Conservation (phyloP, 129 eudicot genomes). For the Flaveria trinervia region DNA sequence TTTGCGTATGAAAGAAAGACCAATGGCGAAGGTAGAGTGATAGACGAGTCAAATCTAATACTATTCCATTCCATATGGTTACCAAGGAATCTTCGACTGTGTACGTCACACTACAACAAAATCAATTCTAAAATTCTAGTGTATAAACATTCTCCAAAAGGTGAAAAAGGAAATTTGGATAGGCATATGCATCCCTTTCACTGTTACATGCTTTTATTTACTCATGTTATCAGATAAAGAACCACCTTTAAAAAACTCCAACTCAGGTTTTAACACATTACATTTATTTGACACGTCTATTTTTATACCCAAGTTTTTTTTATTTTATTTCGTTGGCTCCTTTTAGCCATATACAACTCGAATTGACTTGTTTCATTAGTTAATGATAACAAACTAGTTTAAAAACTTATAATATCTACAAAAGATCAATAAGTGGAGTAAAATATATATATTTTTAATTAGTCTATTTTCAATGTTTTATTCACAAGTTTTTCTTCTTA, state of each 20-base stretch:
- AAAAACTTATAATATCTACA: no score
- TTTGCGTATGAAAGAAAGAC: conserved; percentile 31
- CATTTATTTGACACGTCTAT: no score
- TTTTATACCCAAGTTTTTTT: no score
- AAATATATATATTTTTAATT: no score
- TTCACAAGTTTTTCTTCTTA: no score
- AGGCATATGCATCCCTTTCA: conserved; percentile 3
- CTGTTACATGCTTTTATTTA: neutral
- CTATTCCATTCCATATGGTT: conserved; percentile 6
- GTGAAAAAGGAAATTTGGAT: neutral
- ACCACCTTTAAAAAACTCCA: neutral
- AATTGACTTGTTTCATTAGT: no score
- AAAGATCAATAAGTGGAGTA: no score
- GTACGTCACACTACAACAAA: neutral
- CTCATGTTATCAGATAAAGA: neutral
- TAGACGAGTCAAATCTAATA: conserved; percentile 16
- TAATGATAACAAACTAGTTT: no score
- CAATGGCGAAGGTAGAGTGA: conserved; percentile 31
- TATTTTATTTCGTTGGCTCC: no score
- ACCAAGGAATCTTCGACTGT: conserved; percentile 23
- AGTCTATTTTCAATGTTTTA: no score
- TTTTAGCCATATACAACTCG: no score
- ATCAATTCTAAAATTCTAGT: neutral
- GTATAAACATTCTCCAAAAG: neutral
- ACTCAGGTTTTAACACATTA: neutral